Evolutionary conservation across 2,329 filamentous ascomycete genomes (phyloP), one percentile per base, ranked within the genome.

Genomic region (Madurella fahalii): DNA sequence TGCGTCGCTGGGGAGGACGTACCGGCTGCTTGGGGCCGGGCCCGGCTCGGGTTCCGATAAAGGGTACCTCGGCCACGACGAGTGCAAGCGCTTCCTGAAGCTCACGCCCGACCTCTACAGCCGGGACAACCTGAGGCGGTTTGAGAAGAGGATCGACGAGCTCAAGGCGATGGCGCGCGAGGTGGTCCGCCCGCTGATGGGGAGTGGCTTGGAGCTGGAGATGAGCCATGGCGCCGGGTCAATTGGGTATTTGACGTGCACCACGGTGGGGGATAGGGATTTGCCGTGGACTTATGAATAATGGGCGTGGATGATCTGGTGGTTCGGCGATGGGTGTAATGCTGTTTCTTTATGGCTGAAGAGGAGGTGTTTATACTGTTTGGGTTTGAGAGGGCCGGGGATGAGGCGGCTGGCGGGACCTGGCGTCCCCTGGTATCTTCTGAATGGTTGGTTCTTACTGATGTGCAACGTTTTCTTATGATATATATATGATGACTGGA

Each of bases 41-140:
- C 7, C 40, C 9, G 41, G 43, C 16, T 8, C 32, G 34, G 17
- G 20, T 11, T 25, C 25, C 4, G 54, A 57, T 2, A 57, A 59
- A 9, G 77, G 79, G 0, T 96, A 94, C 67, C 81, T 97, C 5
- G 72, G 77, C 1, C 90, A 93, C 68, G 91, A 96, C 61, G 92
- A 96, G 61, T 87, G 93, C 68, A 96, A 96, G 71, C 83, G 84
- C 18, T 96, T 96, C 65, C 79, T 96, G 50, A 95, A 95, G 69
- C 75, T 93, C 18, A 86, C 83, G 11, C 87, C 90, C 0, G 87
- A 94, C 17, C 72, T 93, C 8, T 96, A 96, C 72, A 90, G 82
- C 43, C 81, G 92, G 16, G 92, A 96, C n/a, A 93, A 90, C 58
- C 71, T 96, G 47, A 83, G 86, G 57, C 79, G 88, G 4, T 95